Evolutionary conservation across 495 filamentous ascomycete genomes (phyloP), one percentile per base, ranked within the genome.

Genomic region (Collariella sp.): DNA sequence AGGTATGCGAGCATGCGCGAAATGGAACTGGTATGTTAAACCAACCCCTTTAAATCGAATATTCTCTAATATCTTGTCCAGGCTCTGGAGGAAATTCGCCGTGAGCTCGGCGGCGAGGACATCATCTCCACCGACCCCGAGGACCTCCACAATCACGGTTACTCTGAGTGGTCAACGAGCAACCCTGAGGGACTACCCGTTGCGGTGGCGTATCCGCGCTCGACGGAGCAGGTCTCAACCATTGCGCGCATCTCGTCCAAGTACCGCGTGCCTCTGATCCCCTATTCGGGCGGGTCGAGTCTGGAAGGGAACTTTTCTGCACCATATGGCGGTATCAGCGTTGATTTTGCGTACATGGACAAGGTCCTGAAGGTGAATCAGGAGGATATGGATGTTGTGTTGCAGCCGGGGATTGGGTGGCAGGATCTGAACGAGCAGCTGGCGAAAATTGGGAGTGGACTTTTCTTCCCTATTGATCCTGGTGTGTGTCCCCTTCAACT

Each of bases 381-480:
- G 49, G 84, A 85, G 5, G 91, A 96, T 67, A 86, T 96, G 85
- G 91, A 96, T 62, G 74, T 95, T 54, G 85, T 93, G 6, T 90
- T 96, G 9, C 91, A 96, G 62, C 91, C 91, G 2, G 83, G 83
- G 10, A 86, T 96, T 36, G 82, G 84, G n/a, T 96, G 89, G 89
- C 89, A 91, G 82, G 79, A 85, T 41, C 70, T 96, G 44, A 96
- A 95, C 63, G 81, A 86, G 54, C 71, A 87, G 62, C 79, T 96
- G 50, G 78, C 71, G 7, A 72, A 79, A 62, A 83, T 83, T 64
- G 73, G 78, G 40, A 81, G 76, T 18, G 88, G 87, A 1, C 80
- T 96, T 13, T 95, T 96, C 72, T 94, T 96, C 67, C 91, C 91
- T 0, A 80, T 90, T 15, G 89, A 94, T 61, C 89, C 89, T 16